Evolutionary conservation across 2,329 filamentous ascomycete genomes (phyloP).

Genomic region (Fusarium subglutinans): DNA sequence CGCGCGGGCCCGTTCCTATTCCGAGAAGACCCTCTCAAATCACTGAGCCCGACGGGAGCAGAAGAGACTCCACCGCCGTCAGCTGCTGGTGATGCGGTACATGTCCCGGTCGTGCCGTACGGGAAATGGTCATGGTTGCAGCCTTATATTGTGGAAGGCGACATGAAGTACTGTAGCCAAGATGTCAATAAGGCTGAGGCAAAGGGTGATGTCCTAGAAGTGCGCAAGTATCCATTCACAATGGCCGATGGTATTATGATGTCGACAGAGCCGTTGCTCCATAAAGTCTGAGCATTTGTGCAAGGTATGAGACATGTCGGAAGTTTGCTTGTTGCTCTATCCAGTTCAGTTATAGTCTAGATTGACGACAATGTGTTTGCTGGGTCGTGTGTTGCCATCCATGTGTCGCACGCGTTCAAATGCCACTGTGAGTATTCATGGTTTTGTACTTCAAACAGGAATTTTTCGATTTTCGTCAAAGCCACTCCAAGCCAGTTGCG

Average conservation of each 20-base stretch:
- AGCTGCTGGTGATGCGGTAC: background rate
- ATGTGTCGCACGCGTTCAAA: too few relatives aligned
- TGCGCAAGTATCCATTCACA: background rate
- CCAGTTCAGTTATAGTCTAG: too few relatives aligned
- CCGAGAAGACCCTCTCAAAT: background rate
- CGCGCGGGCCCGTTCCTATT: background rate
- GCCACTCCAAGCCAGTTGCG: too few relatives aligned
- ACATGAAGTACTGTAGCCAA: background rate
- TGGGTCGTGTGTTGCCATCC: too few relatives aligned
- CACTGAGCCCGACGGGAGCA: accelerated
- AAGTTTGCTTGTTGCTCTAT: too few relatives aligned
- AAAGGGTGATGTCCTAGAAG: background rate
- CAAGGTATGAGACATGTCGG: too few relatives aligned
- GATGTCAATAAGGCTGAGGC: background rate
- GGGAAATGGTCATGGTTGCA: background rate
- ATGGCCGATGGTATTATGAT: background rate
- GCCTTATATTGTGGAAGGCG: background rate
- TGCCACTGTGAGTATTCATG: too few relatives aligned
- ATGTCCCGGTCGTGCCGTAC: background rate
- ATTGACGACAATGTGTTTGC: too few relatives aligned
- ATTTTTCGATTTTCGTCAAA: too few relatives aligned
- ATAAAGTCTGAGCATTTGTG: background rate
- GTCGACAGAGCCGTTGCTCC: background rate
- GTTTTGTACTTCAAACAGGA: too few relatives aligned
- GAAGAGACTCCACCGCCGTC: accelerated